Evolutionary conservation across 257 asterid species (phyloP), one percentile per base, ranked within the genome.

Genomic region (Solanum virginianum): DNA sequence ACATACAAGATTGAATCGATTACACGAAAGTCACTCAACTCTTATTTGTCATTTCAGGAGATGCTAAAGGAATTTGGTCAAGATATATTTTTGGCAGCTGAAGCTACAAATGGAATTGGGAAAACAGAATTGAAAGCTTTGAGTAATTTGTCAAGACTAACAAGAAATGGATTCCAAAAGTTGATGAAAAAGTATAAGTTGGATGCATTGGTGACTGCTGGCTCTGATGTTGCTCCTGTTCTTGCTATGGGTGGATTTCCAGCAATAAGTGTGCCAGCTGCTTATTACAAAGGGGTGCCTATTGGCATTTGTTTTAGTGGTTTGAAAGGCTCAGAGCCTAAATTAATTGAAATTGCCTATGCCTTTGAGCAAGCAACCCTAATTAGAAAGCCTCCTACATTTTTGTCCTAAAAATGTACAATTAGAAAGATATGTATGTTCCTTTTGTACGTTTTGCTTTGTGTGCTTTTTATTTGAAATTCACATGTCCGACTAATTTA

Each of bases 301-400:
- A 51, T 84, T 45, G 95, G 94, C 9, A 92, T 90, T 4, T 84
- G 90, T 6, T 92, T 92, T 81, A 89, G 93, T 17, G 95, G 94
- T 53, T 79, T 89, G n/a, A 91, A 88, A 72, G 93, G 93, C 0
- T 87, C 87, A 15, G 95, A 92, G 65, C 90, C 95, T 57, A 88
- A 83, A 53, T 22, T 92, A 43, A 91, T 91, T 75, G 89, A 91
- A 84, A 92, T 91, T 85, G 92, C 93, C 6, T 91, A 91, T 86
- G 91, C 80, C 29, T 92, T 92, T 84, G 96, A 90, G 82, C 94
- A 91, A 86, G 91, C 91, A 24, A 90, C 94, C 5, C 87, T 90
- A 83, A 26, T 83, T n/a, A 91, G 96, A 75, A 92, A 90, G 29
- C 92, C 93, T 36, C 94, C 94, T 32, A 69, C 87, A 13, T 86